phyloP scores from a whole-genome alignment of 2,329 filamentous ascomycete genomes.

The Nemania sp. region DNA sequence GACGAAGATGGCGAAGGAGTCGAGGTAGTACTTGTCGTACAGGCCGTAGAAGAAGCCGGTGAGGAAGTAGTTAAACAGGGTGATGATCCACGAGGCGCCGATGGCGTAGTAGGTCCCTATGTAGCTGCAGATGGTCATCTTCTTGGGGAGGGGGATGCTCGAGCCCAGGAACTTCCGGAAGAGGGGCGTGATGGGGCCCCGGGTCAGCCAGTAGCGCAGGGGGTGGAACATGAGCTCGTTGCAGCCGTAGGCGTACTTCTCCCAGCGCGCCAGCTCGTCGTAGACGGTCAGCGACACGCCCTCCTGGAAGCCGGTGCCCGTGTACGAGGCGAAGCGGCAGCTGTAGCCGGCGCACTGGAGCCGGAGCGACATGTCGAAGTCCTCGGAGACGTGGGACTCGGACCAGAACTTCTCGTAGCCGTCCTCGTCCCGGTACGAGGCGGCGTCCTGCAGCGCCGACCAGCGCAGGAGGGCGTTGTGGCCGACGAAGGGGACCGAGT shows the following conservation, averaged over 20 bases:
- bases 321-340: constrained; percentile 73
- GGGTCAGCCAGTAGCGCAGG: constrained; percentile 71
- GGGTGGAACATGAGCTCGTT: constrained; percentile 83
- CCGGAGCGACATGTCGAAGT: constrained; percentile 81
- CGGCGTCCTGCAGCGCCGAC: constrained; percentile 75
- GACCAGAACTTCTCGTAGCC: constrained; percentile 83
- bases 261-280: constrained; percentile 82
- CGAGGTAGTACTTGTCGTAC: constrained; percentile 67
- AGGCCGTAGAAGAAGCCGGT: constrained; percentile 67
- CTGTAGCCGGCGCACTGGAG: constrained; percentile 74
- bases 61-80: constrained; percentile 73
- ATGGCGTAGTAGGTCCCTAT: constrained; percentile 83
- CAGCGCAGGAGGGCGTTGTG: constrained; percentile 79
- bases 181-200: constrained; percentile 77
- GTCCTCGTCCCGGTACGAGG: constrained; percentile 67
- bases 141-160: constrained; percentile 74
- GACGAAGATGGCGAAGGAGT: constrained; percentile 49
- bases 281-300: constrained; percentile 84
- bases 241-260: constrained; percentile 85
- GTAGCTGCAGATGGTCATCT: constrained; percentile 76
- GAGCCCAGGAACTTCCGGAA: constrained; percentile 76
- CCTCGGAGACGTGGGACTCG: constrained; percentile 77
- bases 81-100: constrained; percentile 75
- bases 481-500: constrained; percentile 80
- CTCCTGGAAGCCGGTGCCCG: constrained; percentile 78